These are phyloP conservation scores for Cylindrotheca closterium DNA, from an alignment of 108 stramenopile genomes.

Conservation along the genomic window DNA sequence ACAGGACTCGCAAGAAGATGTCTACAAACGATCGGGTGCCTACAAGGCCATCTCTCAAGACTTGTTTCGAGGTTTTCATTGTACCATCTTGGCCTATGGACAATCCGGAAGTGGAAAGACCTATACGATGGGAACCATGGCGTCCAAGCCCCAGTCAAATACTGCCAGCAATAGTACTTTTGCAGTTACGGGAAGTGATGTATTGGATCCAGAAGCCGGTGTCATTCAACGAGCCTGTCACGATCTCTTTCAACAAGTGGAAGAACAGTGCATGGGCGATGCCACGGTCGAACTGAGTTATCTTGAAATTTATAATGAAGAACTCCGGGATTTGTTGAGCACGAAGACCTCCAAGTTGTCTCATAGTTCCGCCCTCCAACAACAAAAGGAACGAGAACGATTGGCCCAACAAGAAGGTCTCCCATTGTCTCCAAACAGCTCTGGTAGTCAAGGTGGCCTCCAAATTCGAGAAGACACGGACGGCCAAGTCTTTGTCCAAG, in stretches of 20 bases:
- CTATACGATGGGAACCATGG: slow-evolving; percentile 61
- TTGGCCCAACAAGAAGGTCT: slow-evolving; percentile 59
- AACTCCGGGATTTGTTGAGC: slow-evolving; percentile 88
- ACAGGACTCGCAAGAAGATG: slow-evolving; percentile 63
- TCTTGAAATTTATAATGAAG: slow-evolving; percentile 97
- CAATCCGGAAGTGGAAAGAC: slow-evolving; percentile 65
- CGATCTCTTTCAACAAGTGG: slow-evolving; percentile 44
- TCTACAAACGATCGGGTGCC: slow-evolving; percentile 87
- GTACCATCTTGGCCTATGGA: slow-evolving; percentile 93
- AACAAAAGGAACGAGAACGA: slow-evolving; percentile 37
- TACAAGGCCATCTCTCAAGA: slow-evolving; percentile 71
- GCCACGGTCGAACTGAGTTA: slow-evolving; percentile 51
- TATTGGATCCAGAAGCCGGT: slow-evolving; percentile 46
- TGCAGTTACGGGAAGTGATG: slow-evolving; percentile 84
- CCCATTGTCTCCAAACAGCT: too few relatives aligned
- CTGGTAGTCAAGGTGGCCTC: slow-evolving; percentile 65
- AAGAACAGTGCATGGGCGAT: slow-evolving; percentile 34
- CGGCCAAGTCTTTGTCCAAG: slow-evolving; percentile 89
- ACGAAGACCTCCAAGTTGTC: neutral
- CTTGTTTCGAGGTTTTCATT: slow-evolving; percentile 90
- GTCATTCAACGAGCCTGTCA: slow-evolving; percentile 47
- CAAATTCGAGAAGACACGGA: slow-evolving; percentile 58
- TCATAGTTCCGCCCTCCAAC: too few relatives aligned
- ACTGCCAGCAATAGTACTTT: slow-evolving; percentile 73
- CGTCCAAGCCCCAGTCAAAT: slow-evolving; percentile 67